Percentiles rank a stretch among this genome's conserved stretches.
These are phyloP conservation scores for Lolium multiflorum DNA, from an alignment of 176 grass and related monocot species.

Conservation along the genomic window DNA sequence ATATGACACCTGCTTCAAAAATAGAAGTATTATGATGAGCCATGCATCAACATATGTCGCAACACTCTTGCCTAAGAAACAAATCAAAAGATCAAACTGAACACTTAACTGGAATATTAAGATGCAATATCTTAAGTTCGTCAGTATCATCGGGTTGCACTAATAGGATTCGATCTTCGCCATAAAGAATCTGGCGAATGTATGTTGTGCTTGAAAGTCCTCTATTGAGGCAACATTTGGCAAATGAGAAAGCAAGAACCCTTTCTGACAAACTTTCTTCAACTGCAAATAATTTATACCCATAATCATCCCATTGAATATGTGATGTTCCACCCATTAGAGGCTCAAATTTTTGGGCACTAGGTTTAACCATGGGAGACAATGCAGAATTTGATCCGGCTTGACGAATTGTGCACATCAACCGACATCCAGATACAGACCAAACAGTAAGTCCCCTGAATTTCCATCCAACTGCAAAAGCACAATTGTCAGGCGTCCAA, in stretches of 20 bases:
- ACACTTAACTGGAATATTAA: conserved; percentile 95
- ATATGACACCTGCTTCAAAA: conserved; percentile 79
- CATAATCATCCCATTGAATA: conserved; percentile 95
- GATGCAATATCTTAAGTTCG: conserved; percentile 94
- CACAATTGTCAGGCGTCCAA: conserved; percentile 96
- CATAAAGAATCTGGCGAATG: conserved; percentile 86
- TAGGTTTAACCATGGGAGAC: conserved; percentile 79
- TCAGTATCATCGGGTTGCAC: conserved; percentile 88
- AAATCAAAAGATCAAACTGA: conserved; percentile 43
- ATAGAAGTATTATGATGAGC: conserved; percentile 25
- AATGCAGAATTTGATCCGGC: conserved; percentile 74
- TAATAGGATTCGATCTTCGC: conserved; percentile 84
- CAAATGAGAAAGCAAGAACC: conserved; percentile 91
- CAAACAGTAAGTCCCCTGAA: conserved; percentile 95
- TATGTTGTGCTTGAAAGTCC: conserved; percentile 85
- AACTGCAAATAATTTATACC: conserved; percentile 90
- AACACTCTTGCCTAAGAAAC: conserved; percentile 29
- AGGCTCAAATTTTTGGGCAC: conserved; percentile 78
- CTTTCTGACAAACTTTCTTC: conserved; percentile 88
- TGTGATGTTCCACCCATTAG: conserved; percentile 88
- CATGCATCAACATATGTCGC: conserved; percentile 26
- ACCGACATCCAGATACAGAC: conserved; percentile 93
- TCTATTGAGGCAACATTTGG: conserved; percentile 89
- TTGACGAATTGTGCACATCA: conserved; percentile 98
- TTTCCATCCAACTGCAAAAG: conserved; percentile 98